These are phyloP conservation scores for Neofusicoccum sp. DNA, from an alignment of 2,329 filamentous ascomycete species.

Conservation along the genomic window DNA sequence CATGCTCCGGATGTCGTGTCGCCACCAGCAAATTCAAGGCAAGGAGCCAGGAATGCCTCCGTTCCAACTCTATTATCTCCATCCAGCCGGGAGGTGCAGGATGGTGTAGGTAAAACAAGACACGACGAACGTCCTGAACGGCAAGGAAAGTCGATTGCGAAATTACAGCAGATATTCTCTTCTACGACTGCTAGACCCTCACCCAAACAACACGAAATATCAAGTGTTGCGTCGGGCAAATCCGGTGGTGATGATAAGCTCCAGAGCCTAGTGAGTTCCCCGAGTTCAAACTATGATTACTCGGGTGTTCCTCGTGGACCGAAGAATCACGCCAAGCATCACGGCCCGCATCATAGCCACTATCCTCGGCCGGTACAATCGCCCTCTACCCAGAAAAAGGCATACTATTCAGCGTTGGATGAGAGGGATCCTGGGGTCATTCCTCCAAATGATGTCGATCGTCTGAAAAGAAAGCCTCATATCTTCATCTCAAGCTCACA, in stretches of 20 bases:
- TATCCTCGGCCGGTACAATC: not conserved
- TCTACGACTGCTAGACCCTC: not conserved
- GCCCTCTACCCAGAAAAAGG: not conserved
- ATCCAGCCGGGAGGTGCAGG: not conserved
- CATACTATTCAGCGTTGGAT: not conserved
- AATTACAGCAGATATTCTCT: not conserved
- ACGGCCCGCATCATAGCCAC: not conserved
- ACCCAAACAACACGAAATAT: not conserved
- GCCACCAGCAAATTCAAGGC: not conserved
- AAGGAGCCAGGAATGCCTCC: not conserved
- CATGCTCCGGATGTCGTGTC: not conserved
- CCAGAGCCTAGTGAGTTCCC: not conserved
- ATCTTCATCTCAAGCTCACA: slow-evolving; percentile 11
- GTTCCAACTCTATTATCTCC: not conserved
- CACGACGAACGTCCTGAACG: not conserved
- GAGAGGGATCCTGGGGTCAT: not conserved
- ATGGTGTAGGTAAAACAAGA: slow-evolving; percentile 1
- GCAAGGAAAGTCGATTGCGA: not conserved
- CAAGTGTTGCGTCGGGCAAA: not conserved
- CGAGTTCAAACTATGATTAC: not conserved
- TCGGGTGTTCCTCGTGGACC: not conserved
- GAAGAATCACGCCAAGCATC: not conserved
- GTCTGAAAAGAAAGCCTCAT: not conserved
- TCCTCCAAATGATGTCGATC: not conserved
- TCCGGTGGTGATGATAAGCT: not conserved